Conservation (phyloP, 2,329 filamentous ascomycete genomes). For the Seiridium unicorne region DNA sequence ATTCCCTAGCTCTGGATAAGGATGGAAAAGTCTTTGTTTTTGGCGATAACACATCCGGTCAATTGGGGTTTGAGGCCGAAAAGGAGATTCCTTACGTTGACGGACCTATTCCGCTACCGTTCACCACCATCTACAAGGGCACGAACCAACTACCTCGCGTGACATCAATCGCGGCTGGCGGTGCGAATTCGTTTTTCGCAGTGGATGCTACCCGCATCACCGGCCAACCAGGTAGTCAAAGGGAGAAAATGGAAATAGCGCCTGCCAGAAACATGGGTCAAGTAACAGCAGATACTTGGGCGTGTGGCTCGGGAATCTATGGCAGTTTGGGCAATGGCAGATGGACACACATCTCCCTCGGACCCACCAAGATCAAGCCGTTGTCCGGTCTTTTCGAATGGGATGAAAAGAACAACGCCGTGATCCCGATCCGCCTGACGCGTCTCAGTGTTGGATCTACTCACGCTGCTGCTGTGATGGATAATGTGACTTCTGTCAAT, state of each 20-base stretch:
- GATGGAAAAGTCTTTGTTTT: constrained; percentile 80
- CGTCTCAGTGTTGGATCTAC: constrained; percentile 73
- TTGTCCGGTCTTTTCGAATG: constrained; percentile 86
- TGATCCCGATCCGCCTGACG: constrained; percentile 76
- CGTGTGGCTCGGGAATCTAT: constrained; percentile 81
- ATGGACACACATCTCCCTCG: constrained; percentile 83
- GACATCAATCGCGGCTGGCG: constrained; percentile 80
- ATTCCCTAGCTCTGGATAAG: constrained; percentile 76
- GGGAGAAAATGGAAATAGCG: constrained; percentile 33
- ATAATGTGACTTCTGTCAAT: constrained; percentile 70
- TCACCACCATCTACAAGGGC: constrained; percentile 70
- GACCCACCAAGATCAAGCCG: constrained; percentile 76
- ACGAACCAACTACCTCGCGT: constrained; percentile 63
- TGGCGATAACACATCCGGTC: constrained; percentile 89
- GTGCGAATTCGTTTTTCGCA: constrained; percentile 82
- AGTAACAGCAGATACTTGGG: constrained; percentile 76
- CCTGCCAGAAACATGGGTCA: constrained; percentile 44
- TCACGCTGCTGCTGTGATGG: constrained; percentile 80
- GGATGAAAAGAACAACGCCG: constrained; percentile 67
- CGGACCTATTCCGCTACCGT: constrained; percentile 67
- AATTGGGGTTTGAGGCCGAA: constrained; percentile 78
- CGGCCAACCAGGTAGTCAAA: constrained; percentile 26
- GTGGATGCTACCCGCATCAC: constrained; percentile 70
- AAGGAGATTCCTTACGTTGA: constrained; percentile 62
- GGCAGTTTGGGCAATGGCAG: constrained; percentile 81